Evolutionary conservation across 208 protist genomes (phyloP), one percentile per base, ranked within the genome.

Genomic region (Acanthamoeba triangularis): DNA sequence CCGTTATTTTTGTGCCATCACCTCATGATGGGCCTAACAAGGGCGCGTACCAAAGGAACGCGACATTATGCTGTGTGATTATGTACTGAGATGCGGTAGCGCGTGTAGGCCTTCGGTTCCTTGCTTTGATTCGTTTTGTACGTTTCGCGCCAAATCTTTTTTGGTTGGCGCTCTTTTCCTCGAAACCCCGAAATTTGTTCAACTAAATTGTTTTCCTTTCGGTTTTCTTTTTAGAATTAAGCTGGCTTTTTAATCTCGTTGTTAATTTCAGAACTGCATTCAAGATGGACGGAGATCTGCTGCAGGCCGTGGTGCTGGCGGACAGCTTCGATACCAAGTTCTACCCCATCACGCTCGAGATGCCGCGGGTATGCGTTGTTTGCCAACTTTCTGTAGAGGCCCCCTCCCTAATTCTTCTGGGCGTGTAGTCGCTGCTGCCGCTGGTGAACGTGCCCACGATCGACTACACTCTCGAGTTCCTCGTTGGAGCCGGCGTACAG

Each of bases 381-480:
- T 91, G 8, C 28, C n/a, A 56, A 59, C 3, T 14, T 59, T 59
- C 54, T 59, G 3, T 6, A 25, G 0, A 90, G 0, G 0, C 35
- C 0, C 74, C 78, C n/a, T 25, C 65, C 11, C 54, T 41, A 35
- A 54, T 74, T 28, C 14, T 59, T 44, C 18, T 52, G 35, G 33
- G 47, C 20, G 14, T 30, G 16, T 61, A 96, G 95, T 90, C 95
- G 41, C 96, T 98, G 49, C 88, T 98, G 69, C 98, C 97, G 49
- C 93, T 98, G 13, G 95, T 87, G 14, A 98, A 98, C 85, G 94
- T 96, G 44, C 98, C 98, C 54, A 78, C 98, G 52, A 82, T 98
- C 44, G 97, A 98, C 90, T 98, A 98, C 96, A 98, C 97, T 76
- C 93, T 98, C 33, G 97, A 98, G 84, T 98, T 98, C 61, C 94